Conservation (phyloP, 2,329 filamentous ascomycete genomes). For the Calonectria hawksworthii region DNA sequence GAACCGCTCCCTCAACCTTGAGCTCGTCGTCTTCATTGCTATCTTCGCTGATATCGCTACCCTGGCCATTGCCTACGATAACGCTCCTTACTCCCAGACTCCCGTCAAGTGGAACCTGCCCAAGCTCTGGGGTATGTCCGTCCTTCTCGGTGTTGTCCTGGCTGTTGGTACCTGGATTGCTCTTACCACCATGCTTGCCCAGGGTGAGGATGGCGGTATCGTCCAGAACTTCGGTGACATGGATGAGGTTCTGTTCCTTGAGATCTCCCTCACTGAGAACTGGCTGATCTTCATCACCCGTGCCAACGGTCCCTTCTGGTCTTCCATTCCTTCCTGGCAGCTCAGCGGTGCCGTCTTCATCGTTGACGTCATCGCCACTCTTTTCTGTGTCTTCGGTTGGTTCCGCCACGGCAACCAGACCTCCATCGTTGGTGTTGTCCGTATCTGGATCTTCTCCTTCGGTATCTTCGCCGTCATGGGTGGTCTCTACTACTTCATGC, state of each 20-base stretch:
- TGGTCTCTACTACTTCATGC: conserved; percentile 80
- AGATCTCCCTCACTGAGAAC: conserved; percentile 93
- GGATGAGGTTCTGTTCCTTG: conserved; percentile 87
- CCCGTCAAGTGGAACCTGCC: conserved; percentile 97
- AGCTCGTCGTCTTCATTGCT: conserved; percentile 91
- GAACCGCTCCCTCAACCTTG: conserved; percentile 86
- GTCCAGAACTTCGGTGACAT: conserved; percentile 89
- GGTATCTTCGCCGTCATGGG: conserved; percentile 90
- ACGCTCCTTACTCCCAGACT: conserved; percentile 86
- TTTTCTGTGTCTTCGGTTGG: conserved; percentile 89
- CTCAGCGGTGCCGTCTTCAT: conserved; percentile 81
- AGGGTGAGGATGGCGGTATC: conserved; percentile 81
- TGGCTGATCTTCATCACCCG: conserved; percentile 98
- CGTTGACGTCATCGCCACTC: conserved; percentile 86
- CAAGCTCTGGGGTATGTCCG: conserved; percentile 93
- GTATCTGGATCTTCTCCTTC: conserved; percentile 93
- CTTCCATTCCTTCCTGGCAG: conserved; percentile 89
- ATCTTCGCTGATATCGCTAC: conserved; percentile 96
- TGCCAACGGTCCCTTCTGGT: conserved; percentile 94
- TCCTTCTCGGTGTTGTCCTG: conserved; percentile 85
- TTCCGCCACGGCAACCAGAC: conserved; percentile 77
- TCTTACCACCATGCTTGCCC: conserved; percentile 84
- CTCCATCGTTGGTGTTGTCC: conserved; percentile 86
- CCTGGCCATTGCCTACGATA: conserved; percentile 93
- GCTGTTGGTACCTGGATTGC: conserved; percentile 91